Conservation (phyloP, 345 rosid species). For the Bruguiera parviflora region DNA sequence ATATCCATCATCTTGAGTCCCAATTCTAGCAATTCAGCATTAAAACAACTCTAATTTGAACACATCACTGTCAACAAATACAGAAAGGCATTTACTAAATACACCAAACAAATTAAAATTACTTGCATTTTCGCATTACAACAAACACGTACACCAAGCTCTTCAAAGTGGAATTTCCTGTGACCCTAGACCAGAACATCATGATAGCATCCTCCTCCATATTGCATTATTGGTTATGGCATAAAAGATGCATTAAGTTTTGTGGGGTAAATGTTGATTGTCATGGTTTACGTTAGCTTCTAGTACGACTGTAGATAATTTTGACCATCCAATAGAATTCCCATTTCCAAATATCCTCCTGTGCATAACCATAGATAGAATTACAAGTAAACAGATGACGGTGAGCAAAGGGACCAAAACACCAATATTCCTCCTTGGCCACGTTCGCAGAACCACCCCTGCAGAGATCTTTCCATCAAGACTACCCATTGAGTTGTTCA, state of each 20-base stretch:
- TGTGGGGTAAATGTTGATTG: constrained; percentile 26
- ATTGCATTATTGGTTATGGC: not conserved
- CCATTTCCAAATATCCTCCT: constrained; percentile 34
- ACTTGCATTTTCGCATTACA: constrained; percentile 13
- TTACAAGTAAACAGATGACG: constrained; percentile 53
- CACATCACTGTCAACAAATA: not conserved
- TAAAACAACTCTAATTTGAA: too few species aligned
- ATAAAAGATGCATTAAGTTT: constrained; percentile 30
- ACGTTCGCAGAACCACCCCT: constrained; percentile 45
- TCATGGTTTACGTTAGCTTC: constrained; percentile 36
- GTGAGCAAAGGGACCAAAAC: constrained; percentile 55
- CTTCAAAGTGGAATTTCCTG: not conserved
- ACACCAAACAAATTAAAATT: constrained; percentile 9
- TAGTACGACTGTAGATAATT: constrained; percentile 42
- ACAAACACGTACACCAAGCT: not conserved
- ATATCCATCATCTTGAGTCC: too few species aligned
- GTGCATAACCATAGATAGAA: constrained; percentile 40
- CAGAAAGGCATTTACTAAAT: not conserved
- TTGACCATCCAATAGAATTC: constrained; percentile 50
- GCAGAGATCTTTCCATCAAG: constrained; percentile 56
- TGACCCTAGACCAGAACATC: not conserved
- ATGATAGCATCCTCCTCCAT: not conserved
- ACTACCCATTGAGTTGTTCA: constrained; percentile 84
- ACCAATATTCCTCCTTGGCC: constrained; percentile 45
- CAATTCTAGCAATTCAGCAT: too few species aligned